phyloP scores from a whole-genome alignment of 2,329 filamentous ascomycete genomes.

The Neofusicoccum umdonicola region DNA sequence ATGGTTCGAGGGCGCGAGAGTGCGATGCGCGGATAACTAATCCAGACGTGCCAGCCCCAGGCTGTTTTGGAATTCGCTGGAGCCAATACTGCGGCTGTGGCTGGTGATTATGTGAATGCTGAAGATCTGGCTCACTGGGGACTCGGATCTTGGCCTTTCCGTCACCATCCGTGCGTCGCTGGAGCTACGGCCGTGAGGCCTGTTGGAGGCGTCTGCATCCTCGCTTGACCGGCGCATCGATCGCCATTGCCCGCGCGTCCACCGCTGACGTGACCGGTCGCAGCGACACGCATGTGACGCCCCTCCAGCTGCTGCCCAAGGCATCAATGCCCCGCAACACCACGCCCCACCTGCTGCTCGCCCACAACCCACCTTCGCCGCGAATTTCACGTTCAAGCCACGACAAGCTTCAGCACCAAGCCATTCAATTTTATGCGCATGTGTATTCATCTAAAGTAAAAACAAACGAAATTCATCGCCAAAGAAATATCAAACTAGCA shows the following conservation, averaged over 20 bases:
- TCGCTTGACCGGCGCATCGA: neutral
- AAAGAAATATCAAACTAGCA: neutral
- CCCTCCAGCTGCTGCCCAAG: neutral
- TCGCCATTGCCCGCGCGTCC: neutral
- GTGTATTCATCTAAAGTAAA: neutral
- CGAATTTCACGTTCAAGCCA: no score
- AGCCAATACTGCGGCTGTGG: neutral
- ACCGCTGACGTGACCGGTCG: neutral
- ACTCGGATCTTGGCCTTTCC: conserved; percentile 7
- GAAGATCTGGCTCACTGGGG: neutral
- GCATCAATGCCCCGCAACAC: neutral
- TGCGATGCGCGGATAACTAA: neutral
- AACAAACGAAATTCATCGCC: conserved; percentile 3
- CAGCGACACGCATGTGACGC: neutral
- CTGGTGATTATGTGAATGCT: conserved; percentile 8
- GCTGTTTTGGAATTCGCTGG: neutral
- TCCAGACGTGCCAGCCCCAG: neutral
- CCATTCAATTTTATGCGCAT: neutral
- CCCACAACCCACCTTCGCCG: neutral
- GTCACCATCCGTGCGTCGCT: neutral
- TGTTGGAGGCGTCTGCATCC: neutral
- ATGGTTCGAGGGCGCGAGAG: no score
- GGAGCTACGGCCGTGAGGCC: conserved; percentile 9
- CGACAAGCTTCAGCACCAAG: no score
- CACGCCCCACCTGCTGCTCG: neutral